A percentile compares a stretch with the other conserved stretches of the same genome.
These are phyloP conservation scores for Ustilago esculenta DNA, from an alignment of 1,284 basidiomycete genomes.

Conservation along the genomic window DNA sequence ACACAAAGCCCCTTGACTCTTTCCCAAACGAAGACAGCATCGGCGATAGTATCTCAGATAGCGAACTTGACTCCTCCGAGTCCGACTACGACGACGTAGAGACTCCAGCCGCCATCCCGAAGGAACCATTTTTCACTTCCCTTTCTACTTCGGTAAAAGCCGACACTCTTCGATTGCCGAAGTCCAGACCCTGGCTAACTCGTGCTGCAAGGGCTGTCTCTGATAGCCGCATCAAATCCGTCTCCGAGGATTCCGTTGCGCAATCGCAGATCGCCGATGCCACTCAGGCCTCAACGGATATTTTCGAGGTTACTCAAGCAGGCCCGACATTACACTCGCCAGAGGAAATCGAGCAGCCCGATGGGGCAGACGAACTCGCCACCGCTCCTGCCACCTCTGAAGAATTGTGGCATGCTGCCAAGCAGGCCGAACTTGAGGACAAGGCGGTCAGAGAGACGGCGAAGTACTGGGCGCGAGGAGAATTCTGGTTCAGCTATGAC, in stretches of 20 bases:
- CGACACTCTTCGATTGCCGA: conserved; percentile 33
- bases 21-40: conserved; percentile 5
- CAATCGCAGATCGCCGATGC: conserved; percentile 16
- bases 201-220: conserved; percentile 37
- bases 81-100: conserved; percentile 49
- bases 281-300: conserved; percentile 3
- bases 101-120: conserved; percentile 46
- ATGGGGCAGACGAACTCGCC: not conserved
- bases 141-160: conserved; percentile 8
- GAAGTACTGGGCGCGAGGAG: conserved; percentile 56
- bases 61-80: conserved; percentile 30
- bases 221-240: conserved; percentile 29
- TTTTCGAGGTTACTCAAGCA: conserved; percentile 8
- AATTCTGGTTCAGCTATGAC: conserved; percentile 68
- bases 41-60: conserved; percentile 24
- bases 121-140: conserved; percentile 34
- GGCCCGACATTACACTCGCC: conserved; percentile 1
- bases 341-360: not conserved
- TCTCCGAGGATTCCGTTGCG: conserved; percentile 20
- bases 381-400: conserved; percentile 19
- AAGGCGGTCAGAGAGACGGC: conserved; percentile 59
- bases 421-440: conserved; percentile 58
- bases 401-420: conserved; percentile 54
- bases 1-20: not conserved
- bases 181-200: conserved; percentile 39